Percentiles rank a stretch among this genome's conserved stretches.
Conservation (phyloP, 768 basidiomycete species). For the Russula olivacea region DNA sequence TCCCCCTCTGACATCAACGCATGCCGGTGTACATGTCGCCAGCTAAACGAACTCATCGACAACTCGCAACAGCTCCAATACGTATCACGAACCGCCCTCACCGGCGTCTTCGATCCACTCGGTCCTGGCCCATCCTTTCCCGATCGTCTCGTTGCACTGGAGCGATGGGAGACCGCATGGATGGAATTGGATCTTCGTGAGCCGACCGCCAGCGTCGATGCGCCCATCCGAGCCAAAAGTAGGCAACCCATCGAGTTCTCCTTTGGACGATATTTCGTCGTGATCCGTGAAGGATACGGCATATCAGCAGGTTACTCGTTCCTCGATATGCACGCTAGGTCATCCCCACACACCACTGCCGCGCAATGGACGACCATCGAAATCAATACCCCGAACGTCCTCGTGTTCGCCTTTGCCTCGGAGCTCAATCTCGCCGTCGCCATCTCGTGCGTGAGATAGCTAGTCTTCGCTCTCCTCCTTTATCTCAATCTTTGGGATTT, state of each 20-base stretch:
- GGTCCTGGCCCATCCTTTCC: slow-evolving; percentile 4
- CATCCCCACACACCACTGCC: not conserved
- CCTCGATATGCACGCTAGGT: slow-evolving; percentile 5
- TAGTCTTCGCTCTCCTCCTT: not conserved
- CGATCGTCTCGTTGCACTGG: not conserved
- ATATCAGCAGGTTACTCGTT: slow-evolving; percentile 8
- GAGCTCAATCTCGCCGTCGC: slow-evolving; percentile 14
- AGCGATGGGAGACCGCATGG: slow-evolving; percentile 5
- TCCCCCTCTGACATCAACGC: not conserved
- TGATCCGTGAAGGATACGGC: slow-evolving; percentile 11
- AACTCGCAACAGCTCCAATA: slow-evolving; percentile 7
- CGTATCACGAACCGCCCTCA: slow-evolving; percentile 6
- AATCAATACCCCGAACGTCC: slow-evolving; percentile 7
- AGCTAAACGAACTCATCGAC: slow-evolving; percentile 3
- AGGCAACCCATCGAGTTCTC: slow-evolving; percentile 3
- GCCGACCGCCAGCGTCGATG: not conserved
- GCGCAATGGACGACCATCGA: slow-evolving; percentile 14
- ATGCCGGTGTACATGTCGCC: not conserved
- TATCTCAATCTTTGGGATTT: not conserved
- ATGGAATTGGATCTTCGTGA: slow-evolving; percentile 1
- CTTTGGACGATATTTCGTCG: slow-evolving; percentile 15
- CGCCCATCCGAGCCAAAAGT: not conserved
- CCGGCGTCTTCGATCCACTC: slow-evolving; percentile 18
- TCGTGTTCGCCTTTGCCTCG: slow-evolving; percentile 15
- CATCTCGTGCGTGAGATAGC: slow-evolving; percentile 14